Base-by-base conservation (phyloP, 768 basidiomycete species). In the Tricholoma sp. region DNA sequence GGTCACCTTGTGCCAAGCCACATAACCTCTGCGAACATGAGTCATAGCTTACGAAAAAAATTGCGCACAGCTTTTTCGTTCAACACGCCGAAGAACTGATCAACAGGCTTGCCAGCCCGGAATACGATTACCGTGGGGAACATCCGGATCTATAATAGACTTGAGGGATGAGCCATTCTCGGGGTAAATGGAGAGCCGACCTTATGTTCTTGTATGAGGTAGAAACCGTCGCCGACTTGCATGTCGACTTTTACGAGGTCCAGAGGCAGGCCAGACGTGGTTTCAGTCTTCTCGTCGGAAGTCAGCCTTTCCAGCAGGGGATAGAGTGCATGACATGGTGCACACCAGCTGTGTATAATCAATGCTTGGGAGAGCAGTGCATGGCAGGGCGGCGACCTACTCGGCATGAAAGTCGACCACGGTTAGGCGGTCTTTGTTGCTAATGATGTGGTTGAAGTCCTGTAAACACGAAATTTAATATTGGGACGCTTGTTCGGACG, bases 91-190 rank as follows among this genome's bases (percentile, higher is more conserved):
- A 83, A 73, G 63, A 93, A 92, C 48, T 83, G 74, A 45, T 70
- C 70, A n/a, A 85, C 73, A 1, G 70, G 73, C 59, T 80, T 63
- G 15, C 88, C 89, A 49, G 85, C 78, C 55, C 76, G 80, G 73
- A 91, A 91, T 3, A 88, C 90, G 56, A 89, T 73, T 31, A 93
- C 88, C 0, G 90, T 92, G 3, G 90, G 90, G n/a, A 93, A 70
- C 13, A 87, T 78, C n/a, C 76, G 71, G 57, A 92, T 75, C 91
- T 93, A 32, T 17, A 12, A 41, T 24, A 24, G 24, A 24, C 13
- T 28, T n/a, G 24, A 12, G 39, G 12, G 36, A 15, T n/a, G 8
- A 11, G 2, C 13, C 41, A 42, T 8, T 17, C 11, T 24, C 8
- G 29, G 20, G n/a, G 15, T 17, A 4, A 48, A 17, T 39, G 18